These are phyloP conservation scores for Ascochyta lentis DNA, from an alignment of 2,329 filamentous ascomycete species.

Conservation along the genomic window DNA sequence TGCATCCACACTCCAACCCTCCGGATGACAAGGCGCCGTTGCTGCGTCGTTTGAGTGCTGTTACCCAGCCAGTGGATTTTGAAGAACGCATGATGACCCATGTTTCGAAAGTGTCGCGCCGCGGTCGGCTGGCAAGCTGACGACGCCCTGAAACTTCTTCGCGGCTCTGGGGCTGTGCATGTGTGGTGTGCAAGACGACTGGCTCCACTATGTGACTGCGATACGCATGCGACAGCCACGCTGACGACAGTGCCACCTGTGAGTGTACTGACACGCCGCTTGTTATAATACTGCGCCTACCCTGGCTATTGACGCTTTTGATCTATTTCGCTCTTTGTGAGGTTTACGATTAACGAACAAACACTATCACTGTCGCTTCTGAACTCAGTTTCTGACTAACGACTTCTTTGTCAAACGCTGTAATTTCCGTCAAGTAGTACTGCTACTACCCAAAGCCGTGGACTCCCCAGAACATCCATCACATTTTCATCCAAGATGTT, in stretches of 20 bases:
- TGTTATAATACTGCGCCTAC: constrained; percentile 15
- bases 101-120: constrained; percentile 40
- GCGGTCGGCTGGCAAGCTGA: constrained; percentile 34
- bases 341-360: constrained; percentile 1
- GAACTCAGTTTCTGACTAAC: not conserved
- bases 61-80: not conserved
- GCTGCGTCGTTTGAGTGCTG: constrained; percentile 2
- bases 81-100: constrained; percentile 15
- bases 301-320: constrained; percentile 8
- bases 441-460: not conserved
- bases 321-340: constrained; percentile 10
- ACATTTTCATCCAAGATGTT: constrained; percentile 35
- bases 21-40: constrained; percentile 11
- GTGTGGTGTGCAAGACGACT: constrained; percentile 19
- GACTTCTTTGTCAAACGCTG: not conserved
- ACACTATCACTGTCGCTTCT: constrained; percentile 14
- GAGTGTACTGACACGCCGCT: not conserved
- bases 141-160: constrained; percentile 44
- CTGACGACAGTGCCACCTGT: constrained; percentile 10
- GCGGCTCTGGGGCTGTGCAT: constrained; percentile 33
- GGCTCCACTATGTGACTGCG: constrained; percentile 15
- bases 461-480: not conserved
- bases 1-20: constrained; percentile 10
- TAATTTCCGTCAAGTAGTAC: not conserved
- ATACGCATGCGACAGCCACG: constrained; percentile 16